phyloP scores from a whole-genome alignment of 306 rosid genomes.

The Lagenaria siceraria region DNA sequence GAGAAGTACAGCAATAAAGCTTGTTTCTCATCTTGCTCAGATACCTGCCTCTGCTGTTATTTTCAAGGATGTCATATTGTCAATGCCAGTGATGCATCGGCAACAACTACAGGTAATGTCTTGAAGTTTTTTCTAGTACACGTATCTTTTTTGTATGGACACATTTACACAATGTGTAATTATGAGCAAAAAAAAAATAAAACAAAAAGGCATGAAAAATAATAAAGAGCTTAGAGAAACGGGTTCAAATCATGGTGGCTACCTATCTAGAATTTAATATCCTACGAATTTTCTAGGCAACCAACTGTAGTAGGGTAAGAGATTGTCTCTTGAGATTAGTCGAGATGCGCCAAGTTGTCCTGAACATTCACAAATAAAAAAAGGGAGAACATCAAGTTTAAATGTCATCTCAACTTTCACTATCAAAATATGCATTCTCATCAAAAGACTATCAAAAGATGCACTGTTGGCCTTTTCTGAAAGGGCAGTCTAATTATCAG shows the following conservation, averaged over 20 bases:
- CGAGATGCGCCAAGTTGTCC: not conserved
- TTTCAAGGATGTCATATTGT: conserved; percentile 76
- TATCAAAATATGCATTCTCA: not conserved
- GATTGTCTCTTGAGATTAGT: not conserved
- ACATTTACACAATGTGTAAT: not conserved
- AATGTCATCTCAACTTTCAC: not conserved
- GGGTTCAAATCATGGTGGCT: not conserved
- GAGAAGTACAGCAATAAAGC: conserved; percentile 53
- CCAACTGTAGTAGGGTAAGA: not conserved
- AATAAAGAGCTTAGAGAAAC: not conserved
- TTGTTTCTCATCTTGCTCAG: conserved; percentile 92
- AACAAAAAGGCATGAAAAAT: not conserved
- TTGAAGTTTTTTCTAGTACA: not conserved
- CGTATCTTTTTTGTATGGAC: not conserved
- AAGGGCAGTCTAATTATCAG: not conserved
- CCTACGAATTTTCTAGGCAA: not conserved
- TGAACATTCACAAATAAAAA: not conserved
- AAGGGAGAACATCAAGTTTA: not conserved
- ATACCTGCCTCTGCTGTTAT: conserved; percentile 70
- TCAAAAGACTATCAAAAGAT: not conserved
- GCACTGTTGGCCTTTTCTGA: not conserved
- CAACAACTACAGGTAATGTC: conserved; percentile 77
- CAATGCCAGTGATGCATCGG: conserved; percentile 79
- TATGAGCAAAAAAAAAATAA: too few relatives aligned
- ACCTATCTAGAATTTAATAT: not conserved